Base-by-base conservation (phyloP, 345 rosid species). In the Camelina sativa region DNA sequence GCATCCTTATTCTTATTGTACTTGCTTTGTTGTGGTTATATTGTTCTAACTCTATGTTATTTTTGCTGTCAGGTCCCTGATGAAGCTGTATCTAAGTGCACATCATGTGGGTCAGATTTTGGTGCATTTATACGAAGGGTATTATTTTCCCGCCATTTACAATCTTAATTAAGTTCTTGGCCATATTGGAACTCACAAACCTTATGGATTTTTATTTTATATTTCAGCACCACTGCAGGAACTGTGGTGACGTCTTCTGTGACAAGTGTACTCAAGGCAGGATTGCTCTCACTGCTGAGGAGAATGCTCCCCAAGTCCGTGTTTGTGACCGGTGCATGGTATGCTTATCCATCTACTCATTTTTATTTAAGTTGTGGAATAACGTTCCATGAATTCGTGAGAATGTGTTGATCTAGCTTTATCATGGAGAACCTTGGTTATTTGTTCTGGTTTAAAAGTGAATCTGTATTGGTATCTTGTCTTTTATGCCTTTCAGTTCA, bases 301-400 rank as follows among this genome's bases (percentile, higher is more conserved):
- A 90, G 71, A 89, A 87, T 84, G 93, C 97, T 62, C 96, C 87
- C 78, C 92, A 86, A 38, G 99, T 96, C 80, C 84, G 99, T 80
- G 98, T 96, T 71, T 96, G 99, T 62, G 97, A 96, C 76, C 86
- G 97, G 54, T 96, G 97, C 81, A 69, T 92, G 97, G 98, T 96
- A 85, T 8, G 76, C 67, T 62, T 58, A n/a, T 62, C 11, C 20
- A 47, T 60, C 17, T 70, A 17, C 15, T 58, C 48, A 32, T 54
- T 28, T 68, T 57, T 13, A 19, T 28, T 65, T 56, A 15, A 13
- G 12, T 37, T 9, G 50, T 38, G 51, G 9, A 65, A 73, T 17
- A 22, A 22, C n/a, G 34, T 69, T 19, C 11, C 23, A 10, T 73
- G 20, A 43, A 59, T 20, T 43, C 20, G 7, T 50, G 50, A 30